Evolutionary conservation across 2,329 filamentous ascomycete species (phyloP).

Genomic region (Cadophora sp.): DNA sequence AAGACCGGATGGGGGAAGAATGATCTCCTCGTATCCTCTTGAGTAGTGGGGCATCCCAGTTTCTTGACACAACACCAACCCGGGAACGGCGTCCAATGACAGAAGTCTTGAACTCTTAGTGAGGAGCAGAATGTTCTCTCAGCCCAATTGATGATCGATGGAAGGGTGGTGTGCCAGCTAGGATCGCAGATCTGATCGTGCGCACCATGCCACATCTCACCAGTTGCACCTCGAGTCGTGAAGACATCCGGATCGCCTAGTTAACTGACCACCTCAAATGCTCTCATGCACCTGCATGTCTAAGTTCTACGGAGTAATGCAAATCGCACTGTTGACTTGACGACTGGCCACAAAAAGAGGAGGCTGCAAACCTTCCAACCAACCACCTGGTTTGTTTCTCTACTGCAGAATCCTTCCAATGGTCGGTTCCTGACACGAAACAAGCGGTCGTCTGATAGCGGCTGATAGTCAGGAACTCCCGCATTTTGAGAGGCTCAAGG

Average conservation of each 20-base stretch:
- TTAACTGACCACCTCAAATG: background rate
- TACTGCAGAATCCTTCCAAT: background rate
- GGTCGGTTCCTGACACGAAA: background rate
- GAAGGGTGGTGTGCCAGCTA: background rate
- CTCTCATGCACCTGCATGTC: background rate
- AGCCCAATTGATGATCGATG: background rate
- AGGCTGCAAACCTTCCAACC: background rate
- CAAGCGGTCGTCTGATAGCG: conserved; percentile 4
- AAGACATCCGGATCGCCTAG: background rate
- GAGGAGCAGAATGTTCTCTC: conserved; percentile 2
- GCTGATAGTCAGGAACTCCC: conserved; percentile 14
- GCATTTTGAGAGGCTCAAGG: background rate
- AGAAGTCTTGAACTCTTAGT: background rate
- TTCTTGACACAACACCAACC: background rate
- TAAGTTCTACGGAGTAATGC: no score
- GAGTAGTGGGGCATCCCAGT: background rate
- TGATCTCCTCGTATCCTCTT: conserved; percentile 6
- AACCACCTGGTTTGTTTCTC: background rate
- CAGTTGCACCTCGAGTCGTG: background rate
- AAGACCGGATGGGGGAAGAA: conserved; percentile 5
- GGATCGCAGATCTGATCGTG: background rate
- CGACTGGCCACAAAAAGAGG: background rate
- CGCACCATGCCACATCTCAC: background rate
- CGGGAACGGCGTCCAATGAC: conserved; percentile 9
- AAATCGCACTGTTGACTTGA: background rate